Conservation (phyloP, 257 asterid genomes). For the Solanum clarkiae region DNA sequence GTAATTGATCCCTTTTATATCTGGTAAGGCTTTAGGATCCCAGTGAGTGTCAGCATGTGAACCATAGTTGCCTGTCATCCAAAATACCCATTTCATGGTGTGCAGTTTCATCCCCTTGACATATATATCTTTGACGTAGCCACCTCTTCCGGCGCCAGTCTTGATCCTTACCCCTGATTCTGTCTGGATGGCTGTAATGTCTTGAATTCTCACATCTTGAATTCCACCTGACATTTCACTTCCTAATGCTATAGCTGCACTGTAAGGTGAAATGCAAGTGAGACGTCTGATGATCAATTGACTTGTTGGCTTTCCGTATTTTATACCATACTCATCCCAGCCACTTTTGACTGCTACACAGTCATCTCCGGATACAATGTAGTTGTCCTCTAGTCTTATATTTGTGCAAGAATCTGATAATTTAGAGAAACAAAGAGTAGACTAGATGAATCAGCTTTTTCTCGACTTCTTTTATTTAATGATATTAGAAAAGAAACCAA, state of each 20-base stretch:
- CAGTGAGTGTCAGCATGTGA: slow-evolving; percentile 63
- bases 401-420: slow-evolving; percentile 75
- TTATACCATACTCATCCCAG: slow-evolving; percentile 85
- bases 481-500: not conserved
- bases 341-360: slow-evolving; percentile 86
- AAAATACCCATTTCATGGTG: slow-evolving; percentile 83
- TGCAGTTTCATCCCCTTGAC: slow-evolving; percentile 65
- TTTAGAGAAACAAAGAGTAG: not conserved
- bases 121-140: slow-evolving; percentile 51
- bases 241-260: slow-evolving; percentile 83
- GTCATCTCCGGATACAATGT: slow-evolving; percentile 77
- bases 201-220: slow-evolving; percentile 61
- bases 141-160: slow-evolving; percentile 71
- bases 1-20: slow-evolving; percentile 59
- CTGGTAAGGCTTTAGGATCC: slow-evolving; percentile 64
- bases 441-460: not conserved
- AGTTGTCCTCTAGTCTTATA: slow-evolving; percentile 63
- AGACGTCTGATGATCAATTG: slow-evolving; percentile 54
- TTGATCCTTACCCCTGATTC: slow-evolving; percentile 75
- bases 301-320: slow-evolving; percentile 67
- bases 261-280: slow-evolving; percentile 81
- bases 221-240: slow-evolving; percentile 96
- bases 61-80: slow-evolving; percentile 94
- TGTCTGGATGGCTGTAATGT: slow-evolving; percentile 60
- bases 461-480: not conserved